These are phyloP conservation scores for Nephelium lappaceum DNA, from an alignment of 345 rosid species.

Conservation along the genomic window DNA sequence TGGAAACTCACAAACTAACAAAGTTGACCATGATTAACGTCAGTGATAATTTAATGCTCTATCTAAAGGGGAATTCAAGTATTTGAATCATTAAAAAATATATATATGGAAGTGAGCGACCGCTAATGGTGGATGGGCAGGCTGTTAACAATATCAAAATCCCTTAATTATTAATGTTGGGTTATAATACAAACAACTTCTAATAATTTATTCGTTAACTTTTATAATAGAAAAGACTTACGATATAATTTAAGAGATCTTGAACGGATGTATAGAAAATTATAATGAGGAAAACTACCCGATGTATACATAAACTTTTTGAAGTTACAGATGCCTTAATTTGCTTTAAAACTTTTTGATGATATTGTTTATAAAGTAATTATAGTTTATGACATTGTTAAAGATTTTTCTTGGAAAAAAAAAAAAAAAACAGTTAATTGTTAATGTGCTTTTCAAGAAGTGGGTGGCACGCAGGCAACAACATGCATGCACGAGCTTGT, in stretches of 20 bases:
- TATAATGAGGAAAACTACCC: no score
- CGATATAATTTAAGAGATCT: no score
- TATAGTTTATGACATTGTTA: not conserved
- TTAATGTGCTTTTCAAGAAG: not conserved
- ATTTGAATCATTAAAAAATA: not conserved
- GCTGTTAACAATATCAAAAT: not conserved
- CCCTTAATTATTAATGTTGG: not conserved
- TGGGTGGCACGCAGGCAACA: not conserved
- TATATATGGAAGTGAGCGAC: not conserved
- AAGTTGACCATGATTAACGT: no score
- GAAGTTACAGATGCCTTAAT: not conserved
- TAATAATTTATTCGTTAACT: no score
- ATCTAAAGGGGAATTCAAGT: not conserved
- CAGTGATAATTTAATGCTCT: no score
- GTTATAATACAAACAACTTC: not conserved
- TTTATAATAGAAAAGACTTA: no score
- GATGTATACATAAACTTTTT: not conserved
- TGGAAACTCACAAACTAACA: no score
- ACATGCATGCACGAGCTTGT: conserved; percentile 12
- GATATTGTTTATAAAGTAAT: not conserved
- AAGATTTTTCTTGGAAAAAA: no score
- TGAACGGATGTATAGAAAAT: no score
- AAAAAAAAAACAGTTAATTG: no score
- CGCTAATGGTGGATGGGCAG: not conserved
- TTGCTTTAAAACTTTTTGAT: not conserved